Conservation (phyloP, 2,329 filamentous ascomycete species). For the Sporothrix brunneoviolacea region DNA sequence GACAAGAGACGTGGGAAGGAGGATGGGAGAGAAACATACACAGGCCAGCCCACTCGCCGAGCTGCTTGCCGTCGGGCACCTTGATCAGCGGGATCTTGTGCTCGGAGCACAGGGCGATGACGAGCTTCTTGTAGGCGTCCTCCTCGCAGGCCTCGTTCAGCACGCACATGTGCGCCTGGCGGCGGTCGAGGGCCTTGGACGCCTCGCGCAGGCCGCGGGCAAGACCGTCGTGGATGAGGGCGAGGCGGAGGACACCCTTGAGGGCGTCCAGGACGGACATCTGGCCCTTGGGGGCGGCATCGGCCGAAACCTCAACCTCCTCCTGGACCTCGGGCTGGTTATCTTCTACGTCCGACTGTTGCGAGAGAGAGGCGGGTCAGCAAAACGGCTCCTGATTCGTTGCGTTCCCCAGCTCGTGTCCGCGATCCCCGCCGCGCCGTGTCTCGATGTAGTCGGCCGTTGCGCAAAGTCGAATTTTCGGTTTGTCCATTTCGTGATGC, state of each 20-base stretch:
- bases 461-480: no score
- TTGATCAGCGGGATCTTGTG: slow-evolving; percentile 99
- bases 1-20: background rate
- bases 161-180: slow-evolving; percentile 99
- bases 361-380: slow-evolving; percentile 17
- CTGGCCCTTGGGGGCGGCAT: slow-evolving; percentile 79
- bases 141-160: slow-evolving; percentile 99
- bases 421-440: no score
- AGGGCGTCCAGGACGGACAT: slow-evolving; percentile 98
- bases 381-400: no score
- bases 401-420: no score
- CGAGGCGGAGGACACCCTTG: slow-evolving; percentile 97
- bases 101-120: slow-evolving; percentile 96
- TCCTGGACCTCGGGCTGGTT: slow-evolving; percentile 73
- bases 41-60: slow-evolving; percentile 99
- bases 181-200: slow-evolving; percentile 96
- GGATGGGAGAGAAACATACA: slow-evolving; percentile 60
- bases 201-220: slow-evolving; percentile 97
- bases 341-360: slow-evolving; percentile 99
- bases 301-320: slow-evolving; percentile 94
- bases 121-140: slow-evolving; percentile 99
- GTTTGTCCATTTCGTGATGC: no score
- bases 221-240: slow-evolving; percentile 98
- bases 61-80: slow-evolving; percentile 98
- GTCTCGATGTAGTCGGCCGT: no score